Conservation (phyloP, 371 early-diverging fungal genomes). For the Dinochytrium kinnereticum region DNA sequence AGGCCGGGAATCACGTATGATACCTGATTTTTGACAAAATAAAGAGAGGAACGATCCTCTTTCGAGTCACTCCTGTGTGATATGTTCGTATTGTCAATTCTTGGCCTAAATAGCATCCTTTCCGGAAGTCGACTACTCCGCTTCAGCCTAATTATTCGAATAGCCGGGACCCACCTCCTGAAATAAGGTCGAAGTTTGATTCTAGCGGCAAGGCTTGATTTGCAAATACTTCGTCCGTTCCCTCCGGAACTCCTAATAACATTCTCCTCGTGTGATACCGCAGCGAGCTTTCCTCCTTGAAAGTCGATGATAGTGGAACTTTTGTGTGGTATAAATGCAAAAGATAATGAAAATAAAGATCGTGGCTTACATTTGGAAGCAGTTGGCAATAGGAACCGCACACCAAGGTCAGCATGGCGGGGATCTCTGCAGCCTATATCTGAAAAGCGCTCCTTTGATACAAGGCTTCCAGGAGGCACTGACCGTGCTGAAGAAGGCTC, state of each 20-base stretch:
- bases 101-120: constrained; percentile 98
- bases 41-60: constrained; percentile 85
- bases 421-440: constrained; percentile 51
- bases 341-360: too few relatives aligned
- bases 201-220: constrained; percentile 83
- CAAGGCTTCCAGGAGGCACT: constrained; percentile 37
- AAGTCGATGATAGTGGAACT: constrained; percentile 48
- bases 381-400: constrained; percentile 39
- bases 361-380: constrained; percentile 24
- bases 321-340: too few relatives aligned
- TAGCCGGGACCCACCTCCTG: constrained; percentile 66
- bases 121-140: constrained; percentile 83
- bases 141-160: neutral
- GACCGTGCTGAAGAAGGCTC: constrained; percentile 15
- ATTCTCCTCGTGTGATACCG: constrained; percentile 82
- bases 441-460: constrained; percentile 38
- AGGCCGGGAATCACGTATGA: too few relatives aligned
- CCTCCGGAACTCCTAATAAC: constrained; percentile 88
- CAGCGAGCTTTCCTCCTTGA: constrained; percentile 50
- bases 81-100: constrained; percentile 96
- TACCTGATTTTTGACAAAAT: constrained; percentile 29
- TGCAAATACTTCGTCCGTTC: constrained; percentile 75
- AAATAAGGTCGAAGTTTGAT: constrained; percentile 89
- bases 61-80: constrained; percentile 92
- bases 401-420: constrained; percentile 50